phyloP scores from a whole-genome alignment of 2,329 filamentous ascomycete genomes.

The Fusarium sp. region DNA sequence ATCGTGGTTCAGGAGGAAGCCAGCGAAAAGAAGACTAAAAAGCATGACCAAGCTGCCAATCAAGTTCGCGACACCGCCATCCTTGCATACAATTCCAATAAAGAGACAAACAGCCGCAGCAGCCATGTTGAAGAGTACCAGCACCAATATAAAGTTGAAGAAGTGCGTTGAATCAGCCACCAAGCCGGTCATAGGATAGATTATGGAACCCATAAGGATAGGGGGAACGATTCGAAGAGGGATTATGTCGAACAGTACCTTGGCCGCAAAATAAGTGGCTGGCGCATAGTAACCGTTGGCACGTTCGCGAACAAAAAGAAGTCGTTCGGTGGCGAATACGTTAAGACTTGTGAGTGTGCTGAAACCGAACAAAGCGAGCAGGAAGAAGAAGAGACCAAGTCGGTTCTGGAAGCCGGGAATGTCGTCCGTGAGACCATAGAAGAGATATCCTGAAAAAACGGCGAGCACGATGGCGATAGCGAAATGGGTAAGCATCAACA shows the following conservation, averaged over 20 bases:
- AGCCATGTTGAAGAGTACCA: conserved; percentile 95
- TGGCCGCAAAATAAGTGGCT: conserved; percentile 91
- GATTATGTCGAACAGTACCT: conserved; percentile 98
- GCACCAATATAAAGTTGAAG: conserved; percentile 87
- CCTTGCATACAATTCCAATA: conserved; percentile 94
- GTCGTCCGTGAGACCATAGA: conserved; percentile 95
- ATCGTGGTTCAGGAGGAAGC: conserved; percentile 92
- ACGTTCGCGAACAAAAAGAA: conserved; percentile 91
- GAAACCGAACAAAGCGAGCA: conserved; percentile 95
- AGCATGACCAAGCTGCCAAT: conserved; percentile 97
- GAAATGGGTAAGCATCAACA: conserved; percentile 98
- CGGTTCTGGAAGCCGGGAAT: conserved; percentile 98
- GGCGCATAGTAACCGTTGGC: conserved; percentile 98
- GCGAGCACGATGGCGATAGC: conserved; percentile 95
- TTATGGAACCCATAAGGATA: conserved; percentile 92
- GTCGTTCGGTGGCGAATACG: conserved; percentile 89
- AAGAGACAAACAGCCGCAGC: conserved; percentile 94
- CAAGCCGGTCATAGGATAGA: conserved; percentile 97
- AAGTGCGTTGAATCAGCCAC: conserved; percentile 86
- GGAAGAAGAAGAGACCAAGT: conserved; percentile 96
- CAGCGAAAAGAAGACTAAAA: conserved; percentile 94
- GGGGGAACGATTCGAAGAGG: conserved; percentile 94
- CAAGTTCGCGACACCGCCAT: conserved; percentile 89
- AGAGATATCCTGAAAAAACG: conserved; percentile 93
- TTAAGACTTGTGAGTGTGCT: conserved; percentile 93